These are phyloP conservation scores for Termitomyces sp. DNA, from an alignment of 768 basidiomycete species.

Conservation along the genomic window DNA sequence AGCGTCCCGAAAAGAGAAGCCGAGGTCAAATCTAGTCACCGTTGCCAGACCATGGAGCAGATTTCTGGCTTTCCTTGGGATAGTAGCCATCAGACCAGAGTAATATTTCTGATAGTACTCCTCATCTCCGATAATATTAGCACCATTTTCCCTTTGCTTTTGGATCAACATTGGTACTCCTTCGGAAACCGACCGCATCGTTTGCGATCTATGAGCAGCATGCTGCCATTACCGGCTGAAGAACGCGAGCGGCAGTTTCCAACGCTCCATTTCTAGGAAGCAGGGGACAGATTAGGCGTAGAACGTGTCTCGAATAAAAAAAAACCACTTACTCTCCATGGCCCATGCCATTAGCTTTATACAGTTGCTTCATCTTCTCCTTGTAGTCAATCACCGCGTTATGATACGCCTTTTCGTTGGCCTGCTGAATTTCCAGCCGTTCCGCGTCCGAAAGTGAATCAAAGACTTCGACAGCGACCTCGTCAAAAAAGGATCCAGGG, in stretches of 20 bases:
- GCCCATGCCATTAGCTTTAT: not conserved
- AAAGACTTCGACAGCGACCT: not conserved
- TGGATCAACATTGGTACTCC: not conserved
- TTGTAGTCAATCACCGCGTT: not conserved
- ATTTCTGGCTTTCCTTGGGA: not conserved
- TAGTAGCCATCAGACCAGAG: not conserved
- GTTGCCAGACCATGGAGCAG: not conserved
- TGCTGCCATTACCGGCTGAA: conserved; percentile 3
- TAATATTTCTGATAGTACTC: not conserved
- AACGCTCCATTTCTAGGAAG: not conserved
- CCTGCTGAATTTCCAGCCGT: not conserved
- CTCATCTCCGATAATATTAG: not conserved
- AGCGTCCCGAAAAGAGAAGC: not conserved
- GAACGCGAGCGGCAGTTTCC: not conserved
- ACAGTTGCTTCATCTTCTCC: not conserved
- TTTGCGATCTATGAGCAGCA: not conserved
- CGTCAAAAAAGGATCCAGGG: not conserved
- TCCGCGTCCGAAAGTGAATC: not conserved
- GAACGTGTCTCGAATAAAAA: not conserved
- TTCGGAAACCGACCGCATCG: too few species aligned
- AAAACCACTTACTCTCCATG: not conserved
- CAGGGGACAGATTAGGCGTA: not conserved
- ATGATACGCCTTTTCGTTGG: not conserved
- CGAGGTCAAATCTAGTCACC: not conserved
- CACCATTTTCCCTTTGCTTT: not conserved